phyloP scores from a whole-genome alignment of 116 monocot species.

The Zostera marina region DNA sequence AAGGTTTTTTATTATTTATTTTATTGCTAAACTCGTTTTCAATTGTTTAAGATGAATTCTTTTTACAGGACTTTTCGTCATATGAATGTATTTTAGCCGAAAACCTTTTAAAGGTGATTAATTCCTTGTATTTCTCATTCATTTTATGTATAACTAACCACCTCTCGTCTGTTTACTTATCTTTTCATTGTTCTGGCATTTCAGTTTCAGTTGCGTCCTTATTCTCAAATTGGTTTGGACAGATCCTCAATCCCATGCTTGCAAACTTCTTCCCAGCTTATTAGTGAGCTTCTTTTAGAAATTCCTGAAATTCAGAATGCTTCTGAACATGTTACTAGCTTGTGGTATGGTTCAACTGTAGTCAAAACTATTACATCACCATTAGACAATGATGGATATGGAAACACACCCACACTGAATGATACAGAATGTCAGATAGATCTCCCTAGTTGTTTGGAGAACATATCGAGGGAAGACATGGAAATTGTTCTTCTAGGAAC shows the following conservation, averaged over 20 bases:
- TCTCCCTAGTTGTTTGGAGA: constrained; percentile 64
- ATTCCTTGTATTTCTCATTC: neutral
- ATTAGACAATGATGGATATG: neutral
- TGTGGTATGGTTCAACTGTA: constrained; percentile 31
- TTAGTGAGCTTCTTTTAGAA: constrained; percentile 60
- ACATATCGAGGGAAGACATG: constrained; percentile 83
- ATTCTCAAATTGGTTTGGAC: constrained; percentile 68
- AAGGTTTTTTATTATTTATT: constrained; percentile 41
- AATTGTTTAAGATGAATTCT: too few species aligned
- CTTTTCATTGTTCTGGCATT: constrained; percentile 1
- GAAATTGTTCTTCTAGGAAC: constrained; percentile 87
- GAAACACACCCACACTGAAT: constrained; percentile 11
- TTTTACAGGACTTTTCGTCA: constrained; percentile 30
- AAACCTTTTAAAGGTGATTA: constrained; percentile 88
- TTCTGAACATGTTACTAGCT: constrained; percentile 26
- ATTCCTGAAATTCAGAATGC: constrained; percentile 75
- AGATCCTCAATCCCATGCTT: constrained; percentile 42
- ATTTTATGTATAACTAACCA: neutral
- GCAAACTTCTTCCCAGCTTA: constrained; percentile 24
- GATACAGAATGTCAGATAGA: constrained; percentile 13
- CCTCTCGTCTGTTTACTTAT: too few species aligned
- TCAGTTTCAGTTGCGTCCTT: constrained; percentile 85
- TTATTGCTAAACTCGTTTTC: neutral
- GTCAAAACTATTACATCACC: constrained; percentile 6
- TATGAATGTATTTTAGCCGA: constrained; percentile 34